Conservation (phyloP, 331 rosid genomes). For the Malus hybrid region DNA sequence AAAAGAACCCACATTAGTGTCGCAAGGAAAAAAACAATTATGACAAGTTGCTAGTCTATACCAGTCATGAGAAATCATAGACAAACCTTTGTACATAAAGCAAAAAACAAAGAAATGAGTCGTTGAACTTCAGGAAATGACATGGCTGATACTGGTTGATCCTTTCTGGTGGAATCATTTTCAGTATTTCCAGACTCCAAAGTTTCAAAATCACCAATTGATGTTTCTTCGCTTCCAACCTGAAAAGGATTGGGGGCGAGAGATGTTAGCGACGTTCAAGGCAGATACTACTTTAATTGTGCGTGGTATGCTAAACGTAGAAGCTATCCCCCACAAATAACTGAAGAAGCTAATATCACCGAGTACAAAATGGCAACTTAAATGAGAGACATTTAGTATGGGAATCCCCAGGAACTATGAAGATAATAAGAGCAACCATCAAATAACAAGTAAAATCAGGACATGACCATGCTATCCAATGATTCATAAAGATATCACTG, state of each 20-base stretch:
- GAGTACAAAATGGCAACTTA: neutral
- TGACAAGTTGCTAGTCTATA: neutral
- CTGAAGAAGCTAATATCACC: neutral
- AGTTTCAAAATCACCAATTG: conserved; percentile 40
- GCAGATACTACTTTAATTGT: too few relatives aligned
- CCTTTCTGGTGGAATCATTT: conserved; percentile 38
- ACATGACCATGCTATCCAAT: neutral
- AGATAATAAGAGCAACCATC: neutral
- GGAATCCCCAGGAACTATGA: neutral
- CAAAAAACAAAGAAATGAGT: conserved; percentile 79
- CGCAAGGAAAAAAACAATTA: conserved; percentile 11
- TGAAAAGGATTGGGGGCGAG: conserved; percentile 10
- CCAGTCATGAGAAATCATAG: conserved; percentile 4
- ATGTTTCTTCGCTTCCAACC: conserved; percentile 62
- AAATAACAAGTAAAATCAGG: neutral
- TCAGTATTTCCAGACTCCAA: conserved; percentile 54
- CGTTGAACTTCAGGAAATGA: conserved; percentile 80
- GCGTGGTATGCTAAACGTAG: neutral
- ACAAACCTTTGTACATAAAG: conserved; percentile 87
- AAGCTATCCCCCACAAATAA: neutral
- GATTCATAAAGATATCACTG: neutral
- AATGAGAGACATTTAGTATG: neutral
- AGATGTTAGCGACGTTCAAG: too few relatives aligned
- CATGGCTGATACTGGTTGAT: conserved; percentile 37
- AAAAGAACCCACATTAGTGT: conserved; percentile 9